These are phyloP conservation scores for Trametes versicolor DNA, from an alignment of 1,284 basidiomycete species.

Conservation along the genomic window DNA sequence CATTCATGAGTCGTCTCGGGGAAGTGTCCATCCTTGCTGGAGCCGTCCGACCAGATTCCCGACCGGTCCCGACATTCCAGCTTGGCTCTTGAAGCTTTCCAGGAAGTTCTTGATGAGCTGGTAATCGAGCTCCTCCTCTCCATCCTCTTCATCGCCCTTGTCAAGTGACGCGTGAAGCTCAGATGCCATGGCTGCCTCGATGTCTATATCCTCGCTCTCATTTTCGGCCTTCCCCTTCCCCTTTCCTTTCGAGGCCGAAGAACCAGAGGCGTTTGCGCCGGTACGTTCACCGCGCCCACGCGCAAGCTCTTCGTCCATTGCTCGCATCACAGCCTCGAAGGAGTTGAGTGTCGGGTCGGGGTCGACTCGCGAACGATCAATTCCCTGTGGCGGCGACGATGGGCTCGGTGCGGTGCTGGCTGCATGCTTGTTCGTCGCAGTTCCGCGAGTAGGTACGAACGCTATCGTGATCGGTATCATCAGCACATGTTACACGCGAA, in stretches of 20 bases:
- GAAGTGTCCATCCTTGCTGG: slow-evolving; percentile 76
- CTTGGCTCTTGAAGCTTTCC: slow-evolving; percentile 93
- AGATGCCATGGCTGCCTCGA: slow-evolving; percentile 86
- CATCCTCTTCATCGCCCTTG: slow-evolving; percentile 61
- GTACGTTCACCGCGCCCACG: slow-evolving; percentile 47
- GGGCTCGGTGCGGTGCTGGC: neutral
- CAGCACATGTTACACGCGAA: slow-evolving; percentile 10
- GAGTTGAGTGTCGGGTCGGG: slow-evolving; percentile 82
- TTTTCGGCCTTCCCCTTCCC: slow-evolving; percentile 51
- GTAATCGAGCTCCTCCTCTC: slow-evolving; percentile 72
- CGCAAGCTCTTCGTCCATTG: slow-evolving; percentile 88
- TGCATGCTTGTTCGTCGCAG: slow-evolving; percentile 25
- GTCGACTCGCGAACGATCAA: slow-evolving; percentile 47
- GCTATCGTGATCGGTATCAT: slow-evolving; percentile 51
- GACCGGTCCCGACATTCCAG: slow-evolving; percentile 87
- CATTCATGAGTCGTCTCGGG: slow-evolving; percentile 60
- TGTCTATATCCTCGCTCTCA: slow-evolving; percentile 61
- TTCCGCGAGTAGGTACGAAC: slow-evolving; percentile 69
- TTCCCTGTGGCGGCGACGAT: neutral
- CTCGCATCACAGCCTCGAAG: slow-evolving; percentile 94
- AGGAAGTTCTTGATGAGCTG: slow-evolving; percentile 94
- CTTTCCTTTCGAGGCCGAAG: slow-evolving; percentile 36
- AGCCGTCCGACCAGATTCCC: slow-evolving; percentile 87
- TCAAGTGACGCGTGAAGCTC: slow-evolving; percentile 78
- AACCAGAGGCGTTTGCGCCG: slow-evolving; percentile 9